These are phyloP conservation scores for Aspergillus sparsus DNA, from an alignment of 495 filamentous ascomycete species.

Conservation along the genomic window DNA sequence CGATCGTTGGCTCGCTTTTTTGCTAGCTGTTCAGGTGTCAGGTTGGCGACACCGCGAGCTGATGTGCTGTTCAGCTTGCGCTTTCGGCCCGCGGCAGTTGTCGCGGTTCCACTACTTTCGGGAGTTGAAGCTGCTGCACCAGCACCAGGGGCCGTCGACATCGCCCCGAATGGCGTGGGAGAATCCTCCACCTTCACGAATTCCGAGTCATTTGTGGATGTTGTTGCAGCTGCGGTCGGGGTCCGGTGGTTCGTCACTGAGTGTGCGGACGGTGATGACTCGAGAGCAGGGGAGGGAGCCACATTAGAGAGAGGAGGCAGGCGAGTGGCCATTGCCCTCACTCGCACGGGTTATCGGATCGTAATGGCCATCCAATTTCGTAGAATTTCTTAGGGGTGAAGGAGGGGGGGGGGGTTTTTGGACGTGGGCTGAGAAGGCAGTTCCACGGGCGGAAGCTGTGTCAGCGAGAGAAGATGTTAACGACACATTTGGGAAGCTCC, in stretches of 20 bases:
- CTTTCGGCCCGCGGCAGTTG: slow-evolving; percentile 42
- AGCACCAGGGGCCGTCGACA: slow-evolving; percentile 28
- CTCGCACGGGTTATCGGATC: slow-evolving; percentile 31
- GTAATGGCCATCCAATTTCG: slow-evolving; percentile 36
- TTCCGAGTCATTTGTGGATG: slow-evolving; percentile 21
- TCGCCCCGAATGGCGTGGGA: slow-evolving; percentile 30
- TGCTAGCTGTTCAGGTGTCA: slow-evolving; percentile 70
- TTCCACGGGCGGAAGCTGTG: slow-evolving; percentile 16
- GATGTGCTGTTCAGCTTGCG: slow-evolving; percentile 54
- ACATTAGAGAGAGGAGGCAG: slow-evolving; percentile 33
- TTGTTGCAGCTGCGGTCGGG: slow-evolving; percentile 13
- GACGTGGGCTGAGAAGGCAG: slow-evolving; percentile 10
- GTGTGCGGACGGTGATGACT: slow-evolving; percentile 18
- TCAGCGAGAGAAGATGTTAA: slow-evolving; percentile 9
- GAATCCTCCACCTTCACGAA: slow-evolving; percentile 37
- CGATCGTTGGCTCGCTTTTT: slow-evolving; percentile 88
- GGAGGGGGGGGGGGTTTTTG: neutral
- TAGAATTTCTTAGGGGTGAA: slow-evolving; percentile 3
- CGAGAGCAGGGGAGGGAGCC: slow-evolving; percentile 33
- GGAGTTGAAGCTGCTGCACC: slow-evolving; percentile 28
- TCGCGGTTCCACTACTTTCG: slow-evolving; percentile 28
- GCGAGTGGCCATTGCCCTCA: slow-evolving; percentile 45
- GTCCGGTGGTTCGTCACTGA: slow-evolving; percentile 11
- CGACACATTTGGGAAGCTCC: slow-evolving; percentile 16
- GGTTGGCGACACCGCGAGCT: slow-evolving; percentile 69